Evolutionary conservation across 768 basidiomycete species (phyloP).

Genomic region (Myochromella boudieri): DNA sequence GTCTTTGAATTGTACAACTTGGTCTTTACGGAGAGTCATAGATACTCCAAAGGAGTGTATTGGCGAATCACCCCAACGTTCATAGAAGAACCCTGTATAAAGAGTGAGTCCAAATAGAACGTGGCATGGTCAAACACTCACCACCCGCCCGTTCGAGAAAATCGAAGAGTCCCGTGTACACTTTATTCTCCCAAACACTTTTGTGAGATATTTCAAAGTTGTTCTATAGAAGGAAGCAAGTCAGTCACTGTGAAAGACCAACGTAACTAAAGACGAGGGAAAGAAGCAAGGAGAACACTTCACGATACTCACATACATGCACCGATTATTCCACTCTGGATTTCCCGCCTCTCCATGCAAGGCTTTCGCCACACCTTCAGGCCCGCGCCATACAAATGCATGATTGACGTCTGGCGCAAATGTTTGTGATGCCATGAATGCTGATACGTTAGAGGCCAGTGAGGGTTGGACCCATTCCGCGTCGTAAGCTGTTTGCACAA

Average conservation of each 20-base stretch:
- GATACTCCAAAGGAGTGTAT: constrained; percentile 28
- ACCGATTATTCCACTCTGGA: constrained; percentile 24
- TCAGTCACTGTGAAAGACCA: neutral
- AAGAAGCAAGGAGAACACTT: neutral
- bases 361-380: constrained; percentile 21
- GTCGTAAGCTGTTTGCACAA: constrained; percentile 27
- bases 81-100: constrained; percentile 28
- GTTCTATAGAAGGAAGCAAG: constrained; percentile 17
- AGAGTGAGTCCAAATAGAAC: neutral
- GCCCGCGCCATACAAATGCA: constrained; percentile 23
- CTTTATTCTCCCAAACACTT: constrained; percentile 24
- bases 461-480: constrained; percentile 27
- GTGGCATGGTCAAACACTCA: neutral
- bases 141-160: constrained; percentile 25
- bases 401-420: constrained; percentile 24
- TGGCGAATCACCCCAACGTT: constrained; percentile 29
- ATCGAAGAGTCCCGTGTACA: constrained; percentile 26
- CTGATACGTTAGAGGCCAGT: constrained; percentile 27
- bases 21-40: constrained; percentile 28
- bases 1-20: constrained; percentile 26
- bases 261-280: neutral
- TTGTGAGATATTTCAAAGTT: constrained; percentile 32
- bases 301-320: constrained; percentile 30
- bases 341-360: constrained; percentile 24
- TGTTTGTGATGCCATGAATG: constrained; percentile 15